Conservation (phyloP, 345 rosid genomes). For the Ceriops decandra region DNA sequence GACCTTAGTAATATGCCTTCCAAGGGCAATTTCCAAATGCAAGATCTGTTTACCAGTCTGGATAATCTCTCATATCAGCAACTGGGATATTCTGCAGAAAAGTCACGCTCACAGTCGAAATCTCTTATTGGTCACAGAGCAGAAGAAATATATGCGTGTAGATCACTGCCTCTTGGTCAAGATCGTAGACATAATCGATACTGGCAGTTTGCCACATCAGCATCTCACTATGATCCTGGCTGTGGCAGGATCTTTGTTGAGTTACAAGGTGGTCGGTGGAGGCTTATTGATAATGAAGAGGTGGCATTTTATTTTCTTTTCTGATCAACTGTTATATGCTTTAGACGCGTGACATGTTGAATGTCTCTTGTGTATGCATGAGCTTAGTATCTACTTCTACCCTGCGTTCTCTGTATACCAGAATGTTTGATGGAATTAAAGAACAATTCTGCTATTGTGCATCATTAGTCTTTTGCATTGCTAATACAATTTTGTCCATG, state of each 20-base stretch:
- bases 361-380: neutral
- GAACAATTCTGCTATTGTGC: slow-evolving; percentile 8
- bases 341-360: neutral
- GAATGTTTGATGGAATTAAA: neutral
- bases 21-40: slow-evolving; percentile 52
- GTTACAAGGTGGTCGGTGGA: slow-evolving; percentile 68
- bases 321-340: neutral
- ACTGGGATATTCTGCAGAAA: slow-evolving; percentile 57
- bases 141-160: slow-evolving; percentile 64
- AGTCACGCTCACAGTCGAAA: slow-evolving; percentile 65
- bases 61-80: slow-evolving; percentile 59
- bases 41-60: slow-evolving; percentile 45
- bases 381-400: slow-evolving; percentile 9
- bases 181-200: slow-evolving; percentile 88
- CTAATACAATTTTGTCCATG: neutral
- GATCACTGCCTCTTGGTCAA: slow-evolving; percentile 86
- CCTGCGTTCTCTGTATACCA: neutral
- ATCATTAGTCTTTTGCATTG: neutral
- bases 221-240: slow-evolving; percentile 73
- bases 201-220: slow-evolving; percentile 76
- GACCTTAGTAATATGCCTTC: slow-evolving; percentile 28
- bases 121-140: slow-evolving; percentile 76
- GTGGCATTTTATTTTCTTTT: slow-evolving; percentile 27
- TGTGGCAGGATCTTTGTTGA: slow-evolving; percentile 86
- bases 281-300: slow-evolving; percentile 76